phyloP scores from a whole-genome alignment of 2,329 filamentous ascomycete species.

The Fusarium tupiense region DNA sequence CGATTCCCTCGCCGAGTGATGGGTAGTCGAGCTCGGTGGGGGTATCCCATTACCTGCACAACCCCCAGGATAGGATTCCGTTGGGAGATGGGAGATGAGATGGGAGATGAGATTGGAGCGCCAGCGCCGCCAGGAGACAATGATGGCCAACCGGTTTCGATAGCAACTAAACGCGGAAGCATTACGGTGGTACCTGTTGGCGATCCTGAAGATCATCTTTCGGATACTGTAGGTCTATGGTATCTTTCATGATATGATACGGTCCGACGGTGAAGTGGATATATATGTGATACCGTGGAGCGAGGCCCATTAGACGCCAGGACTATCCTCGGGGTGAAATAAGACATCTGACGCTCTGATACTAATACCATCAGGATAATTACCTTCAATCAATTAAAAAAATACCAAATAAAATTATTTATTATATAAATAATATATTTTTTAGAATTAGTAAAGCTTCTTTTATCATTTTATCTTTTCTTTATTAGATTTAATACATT shows the following conservation, averaged over 20 bases:
- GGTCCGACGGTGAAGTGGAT: slow-evolving; percentile 5
- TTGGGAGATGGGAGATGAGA: not conserved
- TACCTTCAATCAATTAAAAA: no score
- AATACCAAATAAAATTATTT: no score
- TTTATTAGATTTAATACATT: no score
- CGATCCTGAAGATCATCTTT: not conserved
- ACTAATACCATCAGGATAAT: no score
- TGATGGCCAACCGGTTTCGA: not conserved
- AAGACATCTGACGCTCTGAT: no score
- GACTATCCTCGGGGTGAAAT: no score
- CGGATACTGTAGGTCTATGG: not conserved
- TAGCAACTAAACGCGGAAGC: not conserved
- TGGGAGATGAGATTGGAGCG: not conserved
- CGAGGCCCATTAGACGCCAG: slow-evolving; percentile 4
- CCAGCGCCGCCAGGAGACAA: not conserved
- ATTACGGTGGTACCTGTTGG: not conserved
- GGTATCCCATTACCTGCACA: not conserved
- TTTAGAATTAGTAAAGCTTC: no score
- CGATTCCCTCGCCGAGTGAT: not conserved
- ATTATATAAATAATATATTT: no score
- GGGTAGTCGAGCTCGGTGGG: slow-evolving; percentile 6
- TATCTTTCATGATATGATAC: slow-evolving; percentile 25
- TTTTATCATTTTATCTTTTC: no score
- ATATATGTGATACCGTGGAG: slow-evolving; percentile 6
- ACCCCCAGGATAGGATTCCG: not conserved